phyloP scores from a whole-genome alignment of 176 grass and related monocot genomes.

The Raddia distichophylla region DNA sequence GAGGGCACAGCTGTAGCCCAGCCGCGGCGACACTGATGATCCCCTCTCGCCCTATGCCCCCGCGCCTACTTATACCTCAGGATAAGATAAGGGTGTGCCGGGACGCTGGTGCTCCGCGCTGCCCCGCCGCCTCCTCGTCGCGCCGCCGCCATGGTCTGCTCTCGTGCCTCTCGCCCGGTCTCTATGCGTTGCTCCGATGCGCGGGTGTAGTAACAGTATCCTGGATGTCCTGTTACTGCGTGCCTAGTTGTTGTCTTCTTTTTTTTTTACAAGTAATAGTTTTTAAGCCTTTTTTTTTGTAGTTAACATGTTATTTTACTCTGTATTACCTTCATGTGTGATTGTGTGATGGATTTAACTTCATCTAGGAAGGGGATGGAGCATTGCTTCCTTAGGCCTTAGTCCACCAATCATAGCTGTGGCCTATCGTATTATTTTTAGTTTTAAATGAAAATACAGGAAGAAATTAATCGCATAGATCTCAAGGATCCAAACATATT shows the following conservation, averaged over 20 bases:
- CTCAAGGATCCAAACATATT: neutral
- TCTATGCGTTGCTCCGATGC: neutral
- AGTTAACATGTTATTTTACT: neutral
- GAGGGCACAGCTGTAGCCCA: slow-evolving; percentile 37
- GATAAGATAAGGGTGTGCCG: neutral
- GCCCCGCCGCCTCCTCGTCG: neutral
- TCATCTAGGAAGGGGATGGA: neutral
- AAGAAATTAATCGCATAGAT: neutral
- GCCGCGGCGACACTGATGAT: slow-evolving; percentile 36
- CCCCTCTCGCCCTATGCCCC: neutral
- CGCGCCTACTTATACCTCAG: slow-evolving; percentile 7
- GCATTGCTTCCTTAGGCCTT: neutral
- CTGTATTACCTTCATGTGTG: neutral
- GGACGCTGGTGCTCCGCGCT: neutral
- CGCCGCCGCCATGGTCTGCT: slow-evolving; percentile 37
- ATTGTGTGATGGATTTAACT: neutral
- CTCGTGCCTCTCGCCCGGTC: neutral
- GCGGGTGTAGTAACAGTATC: neutral
- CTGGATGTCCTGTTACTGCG: too few species aligned
- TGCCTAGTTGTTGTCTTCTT: neutral
- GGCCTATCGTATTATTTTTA: neutral
- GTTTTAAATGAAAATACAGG: neutral
- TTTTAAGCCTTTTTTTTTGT: neutral
- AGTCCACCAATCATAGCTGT: neutral
- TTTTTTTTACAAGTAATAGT: neutral